Evolutionary conservation across 345 rosid species (phyloP), one percentile per base, ranked within the genome.

Genomic region (Pugionium dolabratum): DNA sequence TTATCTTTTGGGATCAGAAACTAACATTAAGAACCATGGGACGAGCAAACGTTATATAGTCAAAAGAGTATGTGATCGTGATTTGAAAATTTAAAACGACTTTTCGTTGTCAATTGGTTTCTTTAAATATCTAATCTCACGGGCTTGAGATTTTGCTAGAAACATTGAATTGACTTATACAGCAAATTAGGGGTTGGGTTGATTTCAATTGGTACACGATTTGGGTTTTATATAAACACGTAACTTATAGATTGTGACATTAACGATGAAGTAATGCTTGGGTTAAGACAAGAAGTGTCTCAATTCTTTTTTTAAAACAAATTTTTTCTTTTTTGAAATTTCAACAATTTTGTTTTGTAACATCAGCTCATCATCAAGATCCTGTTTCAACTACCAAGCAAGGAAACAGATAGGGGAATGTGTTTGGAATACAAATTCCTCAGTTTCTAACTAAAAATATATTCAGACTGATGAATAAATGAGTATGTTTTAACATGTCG

Each of bases 191-290:
- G 69, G 60, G 65, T 34, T 10, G 59, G 5, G 18, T 26, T 49
- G 34, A 64, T 56, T 56, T 63, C 29, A 30, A 71, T 64, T 72
- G 71, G 71, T 72, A 59, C 71, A 64, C 70, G 70, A 59, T 3
- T 72, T 65, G 62, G 61, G 67, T 50, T 57, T 51, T 26, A 50
- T 2, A 3, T 50, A 3, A 37, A 66, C 76, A 72, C 71, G 71
- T 72, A 49, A 71, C 43, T 58, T 37, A 3, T 34, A 4, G 67
- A 72, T 36, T 65, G 55, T 35, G 76, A 72, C 71, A 59, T 51
- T 34, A 29, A 43, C 58, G 54, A 31, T 65, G 62, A 59, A 65
- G 49, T 72, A 72, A 66, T 35, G 55, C 56, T 51, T 72, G 50
- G 59, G 48, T 58, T 59, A 72, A 50, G 40, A 34, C 29, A 1